A percentile compares a stretch with the other conserved stretches of the same genome.
Evolutionary conservation across 2,329 filamentous ascomycete species (phyloP).

Genomic region (Verticillium nonalfalfae): DNA sequence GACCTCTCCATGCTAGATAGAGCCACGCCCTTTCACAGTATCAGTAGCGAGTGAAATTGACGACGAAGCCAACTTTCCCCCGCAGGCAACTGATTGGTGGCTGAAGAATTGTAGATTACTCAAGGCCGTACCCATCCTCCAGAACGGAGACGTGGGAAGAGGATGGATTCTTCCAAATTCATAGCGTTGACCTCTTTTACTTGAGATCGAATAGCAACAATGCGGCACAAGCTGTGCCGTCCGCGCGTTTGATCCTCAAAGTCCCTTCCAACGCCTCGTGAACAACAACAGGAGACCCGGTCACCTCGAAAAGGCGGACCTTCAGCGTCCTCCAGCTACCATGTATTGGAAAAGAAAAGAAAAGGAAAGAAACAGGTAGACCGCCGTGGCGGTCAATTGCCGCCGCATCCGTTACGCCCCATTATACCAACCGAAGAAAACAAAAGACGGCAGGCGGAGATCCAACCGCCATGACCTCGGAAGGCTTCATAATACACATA

Average conservation of each 20-base stretch:
- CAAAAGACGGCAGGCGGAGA: neutral
- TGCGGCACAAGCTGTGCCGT: neutral
- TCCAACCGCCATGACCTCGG: neutral
- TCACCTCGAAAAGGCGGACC: neutral
- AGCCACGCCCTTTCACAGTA: neutral
- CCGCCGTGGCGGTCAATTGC: neutral
- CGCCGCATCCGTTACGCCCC: neutral
- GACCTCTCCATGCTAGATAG: neutral
- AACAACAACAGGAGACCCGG: neutral
- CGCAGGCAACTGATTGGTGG: neutral
- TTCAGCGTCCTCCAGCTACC: neutral
- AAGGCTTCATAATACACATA: neutral
- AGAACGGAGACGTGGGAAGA: neutral
- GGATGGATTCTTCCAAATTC: neutral
- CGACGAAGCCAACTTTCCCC: neutral
- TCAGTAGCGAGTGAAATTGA: neutral
- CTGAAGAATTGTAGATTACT: neutral
- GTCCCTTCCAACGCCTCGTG: neutral
- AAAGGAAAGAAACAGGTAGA: neutral
- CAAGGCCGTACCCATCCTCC: neutral
- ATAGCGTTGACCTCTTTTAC: too few species aligned
- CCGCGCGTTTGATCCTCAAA: neutral
- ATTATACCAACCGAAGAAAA: neutral
- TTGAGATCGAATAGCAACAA: too few species aligned
- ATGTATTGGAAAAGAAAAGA: neutral